These are phyloP conservation scores for Coemansia sp. DNA, from an alignment of 192 early-diverging fungal species.

Conservation along the genomic window DNA sequence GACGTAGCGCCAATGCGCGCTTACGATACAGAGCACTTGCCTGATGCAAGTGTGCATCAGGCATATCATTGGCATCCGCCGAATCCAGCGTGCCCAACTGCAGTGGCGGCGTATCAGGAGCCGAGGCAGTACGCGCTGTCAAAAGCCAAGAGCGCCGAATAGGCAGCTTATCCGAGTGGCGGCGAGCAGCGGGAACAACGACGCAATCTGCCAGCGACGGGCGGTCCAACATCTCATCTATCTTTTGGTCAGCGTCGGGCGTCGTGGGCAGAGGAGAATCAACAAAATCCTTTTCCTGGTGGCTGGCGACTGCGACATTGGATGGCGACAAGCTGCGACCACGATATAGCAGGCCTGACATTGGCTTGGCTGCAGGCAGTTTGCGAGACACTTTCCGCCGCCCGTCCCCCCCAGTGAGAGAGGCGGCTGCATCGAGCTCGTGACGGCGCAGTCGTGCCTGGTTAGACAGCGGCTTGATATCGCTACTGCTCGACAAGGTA, in stretches of 20 bases:
- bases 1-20: constrained; percentile 34
- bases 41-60: background rate
- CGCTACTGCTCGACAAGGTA: background rate
- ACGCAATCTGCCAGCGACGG: background rate
- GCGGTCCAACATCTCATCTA: background rate
- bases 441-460: background rate
- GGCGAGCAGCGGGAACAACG: background rate
- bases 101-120: background rate
- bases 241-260: background rate
- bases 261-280: constrained; percentile 1
- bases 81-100: background rate
- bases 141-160: background rate
- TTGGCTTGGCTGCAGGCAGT: constrained; percentile 4
- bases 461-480: background rate
- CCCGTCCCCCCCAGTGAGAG: constrained; percentile 3
- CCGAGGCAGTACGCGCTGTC: background rate
- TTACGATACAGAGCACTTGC: constrained; percentile 27
- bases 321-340: background rate
- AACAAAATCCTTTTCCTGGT: background rate
- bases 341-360: constrained; percentile 24
- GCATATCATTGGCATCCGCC: background rate
- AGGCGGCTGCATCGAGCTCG: background rate
- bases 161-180: background rate
- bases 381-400: background rate
- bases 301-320: background rate